A percentile compares a stretch with the other conserved stretches of the same genome.
Conservation (phyloP, 108 stramenopile species). For the Seminavis robusta region DNA sequence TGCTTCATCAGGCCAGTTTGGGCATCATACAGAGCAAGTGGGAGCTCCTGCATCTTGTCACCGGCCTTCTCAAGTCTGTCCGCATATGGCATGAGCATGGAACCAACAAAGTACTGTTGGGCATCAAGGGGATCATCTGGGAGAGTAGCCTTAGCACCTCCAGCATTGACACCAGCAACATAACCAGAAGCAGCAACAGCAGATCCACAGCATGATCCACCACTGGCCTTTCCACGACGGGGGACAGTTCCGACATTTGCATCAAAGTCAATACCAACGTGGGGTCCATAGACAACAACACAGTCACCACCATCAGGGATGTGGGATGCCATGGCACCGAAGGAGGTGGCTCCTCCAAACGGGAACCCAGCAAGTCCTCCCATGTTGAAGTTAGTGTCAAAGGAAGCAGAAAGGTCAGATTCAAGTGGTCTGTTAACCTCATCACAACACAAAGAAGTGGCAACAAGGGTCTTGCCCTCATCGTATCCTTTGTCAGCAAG, state of each 20-base stretch:
- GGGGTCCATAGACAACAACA: slow-evolving; percentile 59
- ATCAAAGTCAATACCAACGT: slow-evolving; percentile 50
- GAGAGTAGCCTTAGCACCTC: neutral
- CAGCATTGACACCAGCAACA: slow-evolving; percentile 9
- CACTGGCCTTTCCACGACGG: slow-evolving; percentile 43
- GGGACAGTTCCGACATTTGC: slow-evolving; percentile 56
- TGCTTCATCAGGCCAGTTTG: slow-evolving; percentile 42
- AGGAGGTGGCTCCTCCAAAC: slow-evolving; percentile 59
- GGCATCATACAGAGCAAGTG: slow-evolving; percentile 44
- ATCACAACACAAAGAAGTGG: slow-evolving; percentile 60
- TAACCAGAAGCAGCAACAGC: slow-evolving; percentile 48
- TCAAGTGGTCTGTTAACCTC: slow-evolving; percentile 61
- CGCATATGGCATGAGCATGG: slow-evolving; percentile 43
- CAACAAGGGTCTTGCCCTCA: slow-evolving; percentile 17
- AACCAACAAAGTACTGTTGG: slow-evolving; percentile 49
- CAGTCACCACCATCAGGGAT: slow-evolving; percentile 61
- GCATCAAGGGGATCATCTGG: slow-evolving; percentile 36
- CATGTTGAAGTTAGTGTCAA: slow-evolving; percentile 26
- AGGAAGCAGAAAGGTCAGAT: slow-evolving; percentile 30
- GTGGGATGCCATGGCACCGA: slow-evolving; percentile 69
- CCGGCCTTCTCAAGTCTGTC: slow-evolving; percentile 35
- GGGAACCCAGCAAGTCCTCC: slow-evolving; percentile 64
- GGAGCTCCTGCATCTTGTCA: slow-evolving; percentile 45
- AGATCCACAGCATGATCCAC: slow-evolving; percentile 55
- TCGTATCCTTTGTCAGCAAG: slow-evolving; percentile 29